phyloP scores from a whole-genome alignment of 306 rosid genomes.

The Amphicarpaea edgeworthii region DNA sequence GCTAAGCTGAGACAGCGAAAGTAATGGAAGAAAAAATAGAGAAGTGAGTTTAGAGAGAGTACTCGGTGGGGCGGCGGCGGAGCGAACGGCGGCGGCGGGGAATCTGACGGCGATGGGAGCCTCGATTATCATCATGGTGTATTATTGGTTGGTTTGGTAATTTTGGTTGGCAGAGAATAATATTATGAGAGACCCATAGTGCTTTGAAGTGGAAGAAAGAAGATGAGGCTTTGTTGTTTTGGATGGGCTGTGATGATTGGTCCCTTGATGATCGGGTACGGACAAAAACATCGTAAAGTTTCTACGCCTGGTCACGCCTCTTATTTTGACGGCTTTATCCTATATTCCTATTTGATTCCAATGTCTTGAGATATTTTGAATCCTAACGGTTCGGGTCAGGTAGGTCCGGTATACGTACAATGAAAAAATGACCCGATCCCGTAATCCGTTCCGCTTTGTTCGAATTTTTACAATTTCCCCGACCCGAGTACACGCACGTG shows the following conservation, averaged over 20 bases:
- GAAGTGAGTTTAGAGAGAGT: slow-evolving; percentile 23
- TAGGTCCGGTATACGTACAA: too few species aligned
- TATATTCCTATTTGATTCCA: neutral
- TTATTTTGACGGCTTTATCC: neutral
- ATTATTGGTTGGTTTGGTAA: neutral
- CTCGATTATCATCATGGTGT: slow-evolving; percentile 62
- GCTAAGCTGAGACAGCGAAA: slow-evolving; percentile 6
- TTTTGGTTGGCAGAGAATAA: neutral
- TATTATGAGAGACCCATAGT: slow-evolving; percentile 38
- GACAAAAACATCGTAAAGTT: neutral
- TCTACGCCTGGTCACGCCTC: neutral
- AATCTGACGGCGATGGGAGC: slow-evolving; percentile 77
- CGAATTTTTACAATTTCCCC: too few species aligned
- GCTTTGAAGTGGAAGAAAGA: slow-evolving; percentile 48
- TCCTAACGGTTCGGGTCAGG: too few species aligned
- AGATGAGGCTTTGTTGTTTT: slow-evolving; percentile 58
- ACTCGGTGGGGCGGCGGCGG: slow-evolving; percentile 55
- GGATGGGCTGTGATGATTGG: slow-evolving; percentile 19
- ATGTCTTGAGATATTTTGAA: neutral
- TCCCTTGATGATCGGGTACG: neutral
- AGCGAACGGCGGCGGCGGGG: slow-evolving; percentile 58
- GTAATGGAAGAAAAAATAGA: neutral
- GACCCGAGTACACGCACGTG: neutral
- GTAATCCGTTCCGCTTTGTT: too few species aligned
- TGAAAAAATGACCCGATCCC: neutral